phyloP scores from a whole-genome alignment of 1,284 basidiomycete genomes.

The Schizophyllum commune region DNA sequence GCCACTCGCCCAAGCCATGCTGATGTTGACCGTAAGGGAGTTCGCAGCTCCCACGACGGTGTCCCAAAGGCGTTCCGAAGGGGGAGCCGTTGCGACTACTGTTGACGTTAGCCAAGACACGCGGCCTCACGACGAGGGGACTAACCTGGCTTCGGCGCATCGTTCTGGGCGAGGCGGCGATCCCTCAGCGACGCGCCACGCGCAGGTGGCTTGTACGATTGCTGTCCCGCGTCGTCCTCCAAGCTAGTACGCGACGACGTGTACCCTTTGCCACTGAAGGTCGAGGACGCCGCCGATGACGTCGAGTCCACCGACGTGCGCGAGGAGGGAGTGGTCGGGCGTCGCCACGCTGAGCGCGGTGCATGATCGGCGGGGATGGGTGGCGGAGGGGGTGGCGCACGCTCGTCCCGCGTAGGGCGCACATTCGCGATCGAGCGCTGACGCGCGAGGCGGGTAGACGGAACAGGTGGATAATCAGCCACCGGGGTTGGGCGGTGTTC shows the following conservation, averaged over 20 bases:
- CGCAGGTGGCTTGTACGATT: neutral
- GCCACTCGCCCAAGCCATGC: conserved; percentile 47
- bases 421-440: neutral
- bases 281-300: conserved; percentile 23
- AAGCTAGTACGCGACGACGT: conserved; percentile 39
- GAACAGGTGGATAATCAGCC: neutral
- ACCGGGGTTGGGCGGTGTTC: conserved; percentile 1
- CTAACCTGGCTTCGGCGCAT: neutral
- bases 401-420: conserved; percentile 1
- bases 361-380: conserved; percentile 16
- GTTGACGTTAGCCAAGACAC: neutral
- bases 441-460: neutral
- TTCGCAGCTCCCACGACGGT: conserved; percentile 47
- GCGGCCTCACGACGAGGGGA: neutral
- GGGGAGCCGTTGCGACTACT: conserved; percentile 24
- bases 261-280: conserved; percentile 23
- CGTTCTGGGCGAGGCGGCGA: neutral
- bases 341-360: conserved; percentile 9
- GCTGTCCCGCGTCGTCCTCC: conserved; percentile 24
- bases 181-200: neutral
- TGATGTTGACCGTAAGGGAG: conserved; percentile 47
- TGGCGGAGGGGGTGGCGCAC: conserved; percentile 18
- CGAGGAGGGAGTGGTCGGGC: neutral
- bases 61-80: conserved; percentile 37
- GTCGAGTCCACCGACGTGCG: conserved; percentile 18